Evolutionary conservation across 805 yeast species (phyloP).

Genomic region (Lachancea sp.): DNA sequence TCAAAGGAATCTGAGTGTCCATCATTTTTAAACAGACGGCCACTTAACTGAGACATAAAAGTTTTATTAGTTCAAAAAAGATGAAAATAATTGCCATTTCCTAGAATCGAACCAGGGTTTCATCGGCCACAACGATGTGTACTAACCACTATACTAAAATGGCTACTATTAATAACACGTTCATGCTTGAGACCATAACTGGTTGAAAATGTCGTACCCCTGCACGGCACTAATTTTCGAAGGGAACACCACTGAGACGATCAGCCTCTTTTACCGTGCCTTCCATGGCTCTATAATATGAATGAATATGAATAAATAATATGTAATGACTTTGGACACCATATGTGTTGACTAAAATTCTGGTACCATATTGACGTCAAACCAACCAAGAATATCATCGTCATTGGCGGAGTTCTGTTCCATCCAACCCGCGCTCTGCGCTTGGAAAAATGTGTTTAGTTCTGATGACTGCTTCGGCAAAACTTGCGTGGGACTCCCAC

Average conservation of each 20-base stretch:
- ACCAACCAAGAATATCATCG: constrained; percentile 84
- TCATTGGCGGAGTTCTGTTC: constrained; percentile 60
- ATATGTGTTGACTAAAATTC: constrained; percentile 34
- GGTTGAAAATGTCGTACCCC: not conserved
- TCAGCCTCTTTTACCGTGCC: no score
- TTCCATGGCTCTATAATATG: not conserved
- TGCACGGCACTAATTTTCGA: not conserved
- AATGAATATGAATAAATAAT: not conserved
- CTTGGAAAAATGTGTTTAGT: constrained; percentile 62
- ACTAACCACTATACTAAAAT: constrained; percentile 60
- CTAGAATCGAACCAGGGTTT: constrained; percentile 72
- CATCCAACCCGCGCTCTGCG: constrained; percentile 80
- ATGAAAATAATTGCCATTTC: constrained; percentile 49
- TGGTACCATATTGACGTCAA: constrained; percentile 72
- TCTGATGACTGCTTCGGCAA: constrained; percentile 15
- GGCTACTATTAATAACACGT: constrained; percentile 19
- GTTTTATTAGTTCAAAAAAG: constrained; percentile 16
- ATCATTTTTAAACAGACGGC: not conserved
- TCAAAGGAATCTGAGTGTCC: not conserved
- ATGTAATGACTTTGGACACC: not conserved
- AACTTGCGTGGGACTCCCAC: constrained; percentile 1
- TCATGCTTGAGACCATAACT: not conserved
- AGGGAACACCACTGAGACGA: no score
- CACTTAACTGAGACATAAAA: not conserved
- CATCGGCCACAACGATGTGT: constrained; percentile 69